These are phyloP conservation scores for Prunus mira DNA, from an alignment of 306 rosid genomes.

Conservation along the genomic window DNA sequence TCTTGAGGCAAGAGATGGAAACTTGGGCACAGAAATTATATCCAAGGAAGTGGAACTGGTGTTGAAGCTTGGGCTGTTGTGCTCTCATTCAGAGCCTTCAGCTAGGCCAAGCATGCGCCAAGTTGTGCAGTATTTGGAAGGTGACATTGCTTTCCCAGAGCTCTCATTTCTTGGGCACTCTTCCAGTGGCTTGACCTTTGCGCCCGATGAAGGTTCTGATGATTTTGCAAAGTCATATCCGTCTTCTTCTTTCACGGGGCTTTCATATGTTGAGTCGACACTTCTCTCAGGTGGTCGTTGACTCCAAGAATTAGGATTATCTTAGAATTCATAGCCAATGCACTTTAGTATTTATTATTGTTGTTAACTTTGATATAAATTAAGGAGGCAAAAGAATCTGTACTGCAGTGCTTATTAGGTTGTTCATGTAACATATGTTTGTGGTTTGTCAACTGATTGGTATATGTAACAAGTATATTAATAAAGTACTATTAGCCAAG, in stretches of 20 bases:
- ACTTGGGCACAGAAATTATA: conserved; percentile 6
- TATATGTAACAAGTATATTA: background rate
- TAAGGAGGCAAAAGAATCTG: no score
- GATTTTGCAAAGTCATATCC: background rate
- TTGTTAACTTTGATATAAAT: no score
- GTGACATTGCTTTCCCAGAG: conserved; percentile 25
- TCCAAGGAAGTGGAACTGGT: conserved; percentile 27
- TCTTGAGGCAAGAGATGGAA: conserved; percentile 20
- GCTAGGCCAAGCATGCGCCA: conserved; percentile 33
- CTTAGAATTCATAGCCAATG: no score
- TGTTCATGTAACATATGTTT: no score
- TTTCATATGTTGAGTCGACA: no score
- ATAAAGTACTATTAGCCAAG: no score
- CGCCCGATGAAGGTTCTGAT: background rate
- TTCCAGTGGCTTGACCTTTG: background rate
- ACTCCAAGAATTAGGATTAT: no score
- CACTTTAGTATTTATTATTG: no score
- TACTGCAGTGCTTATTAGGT: no score
- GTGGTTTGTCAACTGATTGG: background rate
- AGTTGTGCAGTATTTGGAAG: conserved; percentile 24
- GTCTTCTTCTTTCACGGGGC: no score
- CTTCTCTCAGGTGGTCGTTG: no score
- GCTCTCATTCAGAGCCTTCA: conserved; percentile 33
- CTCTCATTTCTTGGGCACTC: background rate
- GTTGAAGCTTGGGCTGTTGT: conserved; percentile 32